Evolutionary conservation across 164 flowering plant species (phyloP).

Genomic region (Amborella trichopoda): DNA sequence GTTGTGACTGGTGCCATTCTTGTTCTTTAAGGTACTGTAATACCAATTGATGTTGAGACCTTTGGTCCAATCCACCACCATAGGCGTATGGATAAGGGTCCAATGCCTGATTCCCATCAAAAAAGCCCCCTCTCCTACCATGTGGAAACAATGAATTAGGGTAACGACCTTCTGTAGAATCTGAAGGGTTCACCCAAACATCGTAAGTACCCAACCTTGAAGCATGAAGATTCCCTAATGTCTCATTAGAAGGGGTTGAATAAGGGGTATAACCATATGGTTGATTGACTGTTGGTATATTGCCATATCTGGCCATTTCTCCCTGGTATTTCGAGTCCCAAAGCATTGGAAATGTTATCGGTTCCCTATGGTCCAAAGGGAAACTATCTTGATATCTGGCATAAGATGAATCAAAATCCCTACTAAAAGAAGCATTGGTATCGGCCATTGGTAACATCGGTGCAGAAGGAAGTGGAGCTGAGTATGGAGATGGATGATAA

Average conservation of each 20-base stretch:
- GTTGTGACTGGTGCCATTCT: slow-evolving; percentile 47
- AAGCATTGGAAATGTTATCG: neutral
- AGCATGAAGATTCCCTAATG: slow-evolving; percentile 16
- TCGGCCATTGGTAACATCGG: slow-evolving; percentile 45
- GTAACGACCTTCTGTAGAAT: slow-evolving; percentile 14
- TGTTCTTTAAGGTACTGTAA: slow-evolving; percentile 61
- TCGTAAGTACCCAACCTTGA: slow-evolving; percentile 18
- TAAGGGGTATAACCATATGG: slow-evolving; percentile 12
- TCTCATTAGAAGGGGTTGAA: slow-evolving; percentile 14
- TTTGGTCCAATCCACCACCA: slow-evolving; percentile 24
- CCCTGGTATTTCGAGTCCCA: slow-evolving; percentile 5
- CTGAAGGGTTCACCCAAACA: slow-evolving; percentile 20
- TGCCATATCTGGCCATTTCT: slow-evolving; percentile 8
- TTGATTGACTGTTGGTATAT: slow-evolving; percentile 13
- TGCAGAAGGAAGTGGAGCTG: slow-evolving; percentile 62
- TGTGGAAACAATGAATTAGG: slow-evolving; percentile 18
- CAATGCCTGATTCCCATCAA: slow-evolving; percentile 22
- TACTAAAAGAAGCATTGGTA: slow-evolving; percentile 30
- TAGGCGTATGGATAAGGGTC: slow-evolving; percentile 19
- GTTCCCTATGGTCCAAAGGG: neutral
- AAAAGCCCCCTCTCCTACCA: slow-evolving; percentile 15
- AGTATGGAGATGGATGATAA: slow-evolving; percentile 23
- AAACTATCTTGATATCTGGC: slow-evolving; percentile 1
- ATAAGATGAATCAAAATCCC: slow-evolving; percentile 12
- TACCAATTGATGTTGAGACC: slow-evolving; percentile 36